Evolutionary conservation across 345 rosid species (phyloP).

Genomic region (Raphanus sativus): DNA sequence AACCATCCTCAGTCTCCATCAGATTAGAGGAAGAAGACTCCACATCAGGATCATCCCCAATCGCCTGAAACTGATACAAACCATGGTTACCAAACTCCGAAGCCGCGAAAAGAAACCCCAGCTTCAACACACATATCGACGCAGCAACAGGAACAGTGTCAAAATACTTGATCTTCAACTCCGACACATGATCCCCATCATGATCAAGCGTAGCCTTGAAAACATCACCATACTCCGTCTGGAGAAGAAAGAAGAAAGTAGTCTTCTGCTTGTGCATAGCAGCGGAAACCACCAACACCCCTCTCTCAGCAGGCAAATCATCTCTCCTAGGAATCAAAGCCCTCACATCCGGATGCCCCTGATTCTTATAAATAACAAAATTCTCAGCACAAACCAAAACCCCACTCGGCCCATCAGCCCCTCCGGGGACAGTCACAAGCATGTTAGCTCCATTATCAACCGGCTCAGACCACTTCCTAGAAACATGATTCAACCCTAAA

Average conservation of each 20-base stretch:
- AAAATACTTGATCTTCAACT: constrained; percentile 90
- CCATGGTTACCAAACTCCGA: constrained; percentile 98
- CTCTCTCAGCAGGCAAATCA: constrained; percentile 89
- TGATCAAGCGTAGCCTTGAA: constrained; percentile 87
- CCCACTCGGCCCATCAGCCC: constrained; percentile 96
- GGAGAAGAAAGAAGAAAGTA: constrained; percentile 89
- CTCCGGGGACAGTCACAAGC: constrained; percentile 99
- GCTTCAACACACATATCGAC: constrained; percentile 86
- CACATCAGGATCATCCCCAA: constrained; percentile 86
- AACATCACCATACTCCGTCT: constrained; percentile 93
- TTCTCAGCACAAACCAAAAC: constrained; percentile 94
- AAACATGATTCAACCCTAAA: constrained; percentile 91
- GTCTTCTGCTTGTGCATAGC: constrained; percentile 87
- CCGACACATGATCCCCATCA: constrained; percentile 66
- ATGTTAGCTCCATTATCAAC: constrained; percentile 88
- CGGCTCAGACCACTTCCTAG: constrained; percentile 92
- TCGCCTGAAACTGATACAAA: constrained; percentile 89
- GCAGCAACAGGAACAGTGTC: constrained; percentile 89
- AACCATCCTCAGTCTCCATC: constrained; percentile 98
- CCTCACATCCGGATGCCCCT: constrained; percentile 87
- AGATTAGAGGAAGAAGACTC: constrained; percentile 85
- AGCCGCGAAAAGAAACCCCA: constrained; percentile 86
- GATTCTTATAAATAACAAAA: constrained; percentile 94
- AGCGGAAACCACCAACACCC: constrained; percentile 90
- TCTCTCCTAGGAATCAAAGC: constrained; percentile 92